A percentile compares a stretch with the other conserved stretches of the same genome.
phyloP scores from a whole-genome alignment of 1,139 yeast species.

The Lodderomyces oxycetoniae region DNA sequence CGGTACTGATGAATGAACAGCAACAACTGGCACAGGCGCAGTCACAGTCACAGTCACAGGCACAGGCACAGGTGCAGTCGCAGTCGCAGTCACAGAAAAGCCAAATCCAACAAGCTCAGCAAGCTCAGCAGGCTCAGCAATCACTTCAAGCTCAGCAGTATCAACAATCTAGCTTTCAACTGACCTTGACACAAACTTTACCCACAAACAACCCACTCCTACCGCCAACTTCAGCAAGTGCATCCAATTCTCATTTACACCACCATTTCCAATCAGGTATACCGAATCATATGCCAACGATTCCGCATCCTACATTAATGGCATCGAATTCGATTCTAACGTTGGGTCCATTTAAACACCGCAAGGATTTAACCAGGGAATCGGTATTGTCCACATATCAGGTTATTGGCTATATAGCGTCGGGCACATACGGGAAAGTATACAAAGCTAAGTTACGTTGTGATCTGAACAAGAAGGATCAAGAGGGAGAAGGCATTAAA shows the following conservation, averaged over 20 bases:
- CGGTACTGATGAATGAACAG: constrained; percentile 3
- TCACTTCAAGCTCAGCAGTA: background rate
- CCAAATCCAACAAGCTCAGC: background rate
- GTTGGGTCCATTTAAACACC: constrained; percentile 63
- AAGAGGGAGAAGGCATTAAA: constrained; percentile 4
- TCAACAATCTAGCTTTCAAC: constrained; percentile 2
- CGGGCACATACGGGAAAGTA: constrained; percentile 97
- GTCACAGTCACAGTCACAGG: background rate
- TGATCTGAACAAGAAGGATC: constrained; percentile 12
- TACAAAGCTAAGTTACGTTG: constrained; percentile 69
- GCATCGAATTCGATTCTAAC: constrained; percentile 67
- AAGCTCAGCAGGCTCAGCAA: background rate
- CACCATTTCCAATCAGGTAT: constrained; percentile 3
- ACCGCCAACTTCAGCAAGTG: constrained; percentile 7
- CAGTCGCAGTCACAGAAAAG: background rate
- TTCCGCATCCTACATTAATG: constrained; percentile 48
- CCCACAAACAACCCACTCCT: constrained; percentile 3
- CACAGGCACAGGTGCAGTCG: background rate
- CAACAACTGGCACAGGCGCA: background rate
- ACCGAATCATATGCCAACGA: constrained; percentile 12
- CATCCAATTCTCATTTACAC: constrained; percentile 4
- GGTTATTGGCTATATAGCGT: constrained; percentile 92
- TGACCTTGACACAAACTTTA: constrained; percentile 1
- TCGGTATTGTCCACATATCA: constrained; percentile 80
- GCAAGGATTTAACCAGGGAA: constrained; percentile 66